These are phyloP conservation scores for Leonotis leonurus DNA, from an alignment of 257 asterid species.

Conservation along the genomic window DNA sequence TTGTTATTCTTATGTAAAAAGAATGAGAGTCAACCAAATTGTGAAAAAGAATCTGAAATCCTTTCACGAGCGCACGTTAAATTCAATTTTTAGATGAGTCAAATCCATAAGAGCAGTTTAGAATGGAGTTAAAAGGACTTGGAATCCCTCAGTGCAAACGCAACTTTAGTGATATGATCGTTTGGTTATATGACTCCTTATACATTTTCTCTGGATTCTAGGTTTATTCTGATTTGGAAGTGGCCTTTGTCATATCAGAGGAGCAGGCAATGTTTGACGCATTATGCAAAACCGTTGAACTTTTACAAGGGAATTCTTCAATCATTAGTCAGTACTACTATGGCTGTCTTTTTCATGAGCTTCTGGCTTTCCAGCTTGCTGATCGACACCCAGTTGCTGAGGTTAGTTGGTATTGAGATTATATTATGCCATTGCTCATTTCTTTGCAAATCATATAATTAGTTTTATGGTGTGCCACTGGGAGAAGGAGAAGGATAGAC, in stretches of 20 bases:
- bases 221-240: conserved; percentile 96
- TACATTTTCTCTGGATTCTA: conserved; percentile 20
- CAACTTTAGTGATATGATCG: not conserved
- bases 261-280: conserved; percentile 62
- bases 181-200: not conserved
- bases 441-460: not conserved
- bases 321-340: conserved; percentile 89
- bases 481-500: not conserved
- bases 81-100: too few relatives aligned
- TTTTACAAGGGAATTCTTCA: conserved; percentile 83
- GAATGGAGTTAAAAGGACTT: not conserved
- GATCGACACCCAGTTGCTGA: conserved; percentile 75
- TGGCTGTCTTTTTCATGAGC: conserved; percentile 88
- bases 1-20: too few relatives aligned
- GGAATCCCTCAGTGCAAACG: not conserved
- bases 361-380: conserved; percentile 88
- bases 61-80: not conserved
- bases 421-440: not conserved
- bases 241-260: conserved; percentile 92
- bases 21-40: not conserved
- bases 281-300: conserved; percentile 77
- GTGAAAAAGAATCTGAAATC: not conserved
- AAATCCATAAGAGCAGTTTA: not conserved
- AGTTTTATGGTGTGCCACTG: not conserved
- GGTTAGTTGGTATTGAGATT: conserved; percentile 38